Evolutionary conservation across 2,329 filamentous ascomycete genomes (phyloP).

Genomic region (Fusarium sp.): DNA sequence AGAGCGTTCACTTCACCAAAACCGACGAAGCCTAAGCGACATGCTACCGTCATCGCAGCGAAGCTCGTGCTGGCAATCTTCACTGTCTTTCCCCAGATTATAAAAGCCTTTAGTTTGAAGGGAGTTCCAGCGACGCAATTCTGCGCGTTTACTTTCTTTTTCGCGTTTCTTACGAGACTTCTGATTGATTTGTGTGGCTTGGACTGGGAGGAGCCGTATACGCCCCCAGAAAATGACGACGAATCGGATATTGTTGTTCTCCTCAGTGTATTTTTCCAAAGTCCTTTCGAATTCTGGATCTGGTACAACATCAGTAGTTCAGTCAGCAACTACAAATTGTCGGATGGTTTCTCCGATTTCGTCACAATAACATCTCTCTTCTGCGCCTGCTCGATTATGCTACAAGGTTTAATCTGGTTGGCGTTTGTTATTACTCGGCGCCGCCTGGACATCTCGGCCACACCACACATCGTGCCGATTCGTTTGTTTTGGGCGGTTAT

Average conservation of each 20-base stretch:
- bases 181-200: conserved; percentile 4
- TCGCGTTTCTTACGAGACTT: neutral
- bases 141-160: conserved; percentile 2
- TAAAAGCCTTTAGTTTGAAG: conserved; percentile 4
- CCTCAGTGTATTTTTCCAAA: neutral
- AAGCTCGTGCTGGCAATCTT: neutral
- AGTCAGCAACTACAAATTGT: accelerated
- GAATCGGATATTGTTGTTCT: accelerated
- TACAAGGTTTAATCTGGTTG: neutral
- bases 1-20: accelerated
- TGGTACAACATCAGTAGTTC: neutral
- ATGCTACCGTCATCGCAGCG: neutral
- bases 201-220: neutral
- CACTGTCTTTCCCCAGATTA: neutral
- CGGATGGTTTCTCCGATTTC: accelerated
- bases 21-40: neutral
- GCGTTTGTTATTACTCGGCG: neutral
- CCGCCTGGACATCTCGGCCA: neutral
- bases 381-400: neutral
- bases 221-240: accelerated
- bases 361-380: accelerated
- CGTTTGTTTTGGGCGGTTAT: accelerated
- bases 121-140: conserved; percentile 6
- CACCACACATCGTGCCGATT: neutral
- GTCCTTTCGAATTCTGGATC: conserved; percentile 7